A percentile compares a stretch with the other conserved stretches of the same genome.
These are phyloP conservation scores for Aquilaria agallochum DNA, from an alignment of 441 rosid species.

Conservation along the genomic window DNA sequence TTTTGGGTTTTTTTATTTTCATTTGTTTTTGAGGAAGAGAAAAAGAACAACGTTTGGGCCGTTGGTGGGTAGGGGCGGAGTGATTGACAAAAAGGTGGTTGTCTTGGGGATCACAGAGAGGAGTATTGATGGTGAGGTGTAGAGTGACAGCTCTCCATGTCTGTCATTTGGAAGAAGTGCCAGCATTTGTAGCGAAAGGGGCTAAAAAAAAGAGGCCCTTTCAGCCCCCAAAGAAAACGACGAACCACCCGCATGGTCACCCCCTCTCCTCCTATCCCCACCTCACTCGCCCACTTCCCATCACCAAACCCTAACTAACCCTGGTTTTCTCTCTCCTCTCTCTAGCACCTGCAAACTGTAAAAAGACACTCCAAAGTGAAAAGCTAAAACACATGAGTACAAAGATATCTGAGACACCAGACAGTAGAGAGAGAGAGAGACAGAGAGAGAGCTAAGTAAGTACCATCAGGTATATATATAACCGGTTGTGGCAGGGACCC, in stretches of 20 bases:
- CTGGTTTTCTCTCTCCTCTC: not conserved
- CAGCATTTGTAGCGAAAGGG: conserved; percentile 14
- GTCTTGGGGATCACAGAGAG: conserved; percentile 13
- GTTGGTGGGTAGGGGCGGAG: too few relatives aligned
- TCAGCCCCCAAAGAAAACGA: conserved; percentile 23
- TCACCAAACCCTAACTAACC: conserved; percentile 30
- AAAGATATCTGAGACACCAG: too few relatives aligned
- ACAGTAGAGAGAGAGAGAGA: conserved; percentile 9
- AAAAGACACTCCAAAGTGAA: not conserved
- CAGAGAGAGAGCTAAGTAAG: not conserved
- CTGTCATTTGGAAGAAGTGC: conserved; percentile 37
- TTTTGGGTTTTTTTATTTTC: too few relatives aligned
- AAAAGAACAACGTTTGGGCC: too few relatives aligned
- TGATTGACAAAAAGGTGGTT: not conserved
- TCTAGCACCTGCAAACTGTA: not conserved
- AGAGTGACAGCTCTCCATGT: conserved; percentile 30
- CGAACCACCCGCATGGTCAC: conserved; percentile 33
- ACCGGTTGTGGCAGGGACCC: not conserved
- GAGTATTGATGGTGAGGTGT: conserved; percentile 17
- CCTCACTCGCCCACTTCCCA: conserved; percentile 19
- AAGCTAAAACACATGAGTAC: not conserved
- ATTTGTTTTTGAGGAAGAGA: too few relatives aligned
- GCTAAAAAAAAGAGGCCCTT: not conserved
- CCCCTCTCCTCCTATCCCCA: conserved; percentile 19
- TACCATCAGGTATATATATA: not conserved